A percentile compares a stretch with the other conserved stretches of the same genome.
Evolutionary conservation across 805 yeast species (phyloP).

Genomic region (Cyberlindnera mississippiensis): DNA sequence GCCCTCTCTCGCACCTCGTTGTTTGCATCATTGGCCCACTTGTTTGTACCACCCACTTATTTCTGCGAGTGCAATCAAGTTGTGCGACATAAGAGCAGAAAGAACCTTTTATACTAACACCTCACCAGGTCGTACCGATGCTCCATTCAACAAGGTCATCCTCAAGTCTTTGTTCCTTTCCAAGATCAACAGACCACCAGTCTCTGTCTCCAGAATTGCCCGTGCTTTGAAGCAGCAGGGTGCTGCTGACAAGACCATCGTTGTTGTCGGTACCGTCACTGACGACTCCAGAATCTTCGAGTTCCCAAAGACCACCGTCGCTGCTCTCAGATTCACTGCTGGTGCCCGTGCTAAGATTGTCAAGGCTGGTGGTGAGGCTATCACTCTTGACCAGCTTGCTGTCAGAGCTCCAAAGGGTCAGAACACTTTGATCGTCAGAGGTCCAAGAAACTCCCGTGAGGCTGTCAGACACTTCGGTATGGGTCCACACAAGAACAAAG

Average conservation of each 20-base stretch:
- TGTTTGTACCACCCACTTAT: slow-evolving; percentile 1
- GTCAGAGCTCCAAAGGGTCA: slow-evolving; percentile 99
- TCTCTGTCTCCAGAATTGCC: slow-evolving; percentile 87
- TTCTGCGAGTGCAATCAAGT: slow-evolving; percentile 39
- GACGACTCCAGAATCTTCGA: slow-evolving; percentile 93
- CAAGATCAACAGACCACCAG: slow-evolving; percentile 99
- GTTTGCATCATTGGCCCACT: background rate
- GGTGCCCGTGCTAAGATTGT: slow-evolving; percentile 96
- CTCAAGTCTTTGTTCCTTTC: slow-evolving; percentile 93
- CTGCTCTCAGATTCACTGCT: slow-evolving; percentile 99
- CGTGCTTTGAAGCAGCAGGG: slow-evolving; percentile 80
- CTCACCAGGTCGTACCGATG: slow-evolving; percentile 88
- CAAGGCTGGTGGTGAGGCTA: slow-evolving; percentile 99
- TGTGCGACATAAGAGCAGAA: slow-evolving; percentile 50
- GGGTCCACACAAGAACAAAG: slow-evolving; percentile 99
- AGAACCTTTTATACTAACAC: slow-evolving; percentile 34
- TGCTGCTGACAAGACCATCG: slow-evolving; percentile 87
- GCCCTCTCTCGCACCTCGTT: slow-evolving; percentile 7
- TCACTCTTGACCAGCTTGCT: slow-evolving; percentile 99
- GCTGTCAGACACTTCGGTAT: slow-evolving; percentile 99
- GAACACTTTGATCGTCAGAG: slow-evolving; percentile 97
- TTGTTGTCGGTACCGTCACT: slow-evolving; percentile 99
- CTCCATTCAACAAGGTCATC: slow-evolving; percentile 97
- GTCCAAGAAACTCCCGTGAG: slow-evolving; percentile 98
- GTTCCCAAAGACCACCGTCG: slow-evolving; percentile 96